phyloP scores from a whole-genome alignment of 352 stramenopile species.

The Chrysophaeum taylorii region DNA sequence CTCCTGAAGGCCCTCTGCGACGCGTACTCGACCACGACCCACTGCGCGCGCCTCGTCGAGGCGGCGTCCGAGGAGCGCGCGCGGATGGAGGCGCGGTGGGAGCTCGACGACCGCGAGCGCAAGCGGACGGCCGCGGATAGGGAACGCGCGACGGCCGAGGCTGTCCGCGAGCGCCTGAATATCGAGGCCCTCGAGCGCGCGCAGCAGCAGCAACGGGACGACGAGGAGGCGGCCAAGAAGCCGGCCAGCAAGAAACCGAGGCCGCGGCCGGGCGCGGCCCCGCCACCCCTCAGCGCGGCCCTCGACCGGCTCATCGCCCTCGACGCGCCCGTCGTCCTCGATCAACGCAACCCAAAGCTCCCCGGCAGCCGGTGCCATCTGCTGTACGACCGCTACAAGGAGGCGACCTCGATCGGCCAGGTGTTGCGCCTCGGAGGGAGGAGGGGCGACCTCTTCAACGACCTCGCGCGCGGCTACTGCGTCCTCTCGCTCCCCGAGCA shows the following conservation, averaged over 20 bases:
- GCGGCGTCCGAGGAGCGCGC: background rate
- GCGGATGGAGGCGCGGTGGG: background rate
- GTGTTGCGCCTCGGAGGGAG: background rate
- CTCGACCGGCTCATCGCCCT: background rate
- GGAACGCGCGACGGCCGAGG: background rate
- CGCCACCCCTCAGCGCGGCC: background rate
- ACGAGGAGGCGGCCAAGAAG: background rate
- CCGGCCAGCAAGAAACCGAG: background rate
- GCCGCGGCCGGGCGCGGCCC: background rate
- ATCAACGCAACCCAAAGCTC: background rate
- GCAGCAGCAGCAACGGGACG: background rate
- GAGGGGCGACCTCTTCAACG: conserved; percentile 7
- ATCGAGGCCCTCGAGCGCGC: background rate
- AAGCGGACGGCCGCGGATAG: background rate
- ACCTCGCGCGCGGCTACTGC: background rate
- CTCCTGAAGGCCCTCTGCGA: conserved; percentile 8
- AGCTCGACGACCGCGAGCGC: background rate
- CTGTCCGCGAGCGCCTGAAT: background rate
- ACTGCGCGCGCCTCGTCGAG: background rate
- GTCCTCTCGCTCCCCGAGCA: background rate
- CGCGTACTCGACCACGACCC: background rate
- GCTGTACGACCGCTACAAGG: background rate
- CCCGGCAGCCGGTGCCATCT: background rate
- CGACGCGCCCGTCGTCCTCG: background rate
- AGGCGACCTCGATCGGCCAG: background rate